These are phyloP conservation scores for Dillenia suffruticosa DNA, from an alignment of 164 flowering plant genomes.

Conservation along the genomic window DNA sequence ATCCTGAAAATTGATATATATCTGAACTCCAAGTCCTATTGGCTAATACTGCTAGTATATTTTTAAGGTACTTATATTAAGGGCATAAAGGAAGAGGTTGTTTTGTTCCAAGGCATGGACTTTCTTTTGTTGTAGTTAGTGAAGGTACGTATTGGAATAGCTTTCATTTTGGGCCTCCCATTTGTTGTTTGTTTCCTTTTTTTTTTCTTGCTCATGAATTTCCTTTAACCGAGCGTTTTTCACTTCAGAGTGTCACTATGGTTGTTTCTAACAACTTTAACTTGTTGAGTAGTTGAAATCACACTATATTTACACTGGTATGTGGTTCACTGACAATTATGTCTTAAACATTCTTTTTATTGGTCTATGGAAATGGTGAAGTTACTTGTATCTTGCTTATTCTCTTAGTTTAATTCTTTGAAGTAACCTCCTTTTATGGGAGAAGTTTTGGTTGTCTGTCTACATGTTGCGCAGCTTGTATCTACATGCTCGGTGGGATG, in stretches of 20 bases:
- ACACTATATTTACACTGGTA: conserved; percentile 95
- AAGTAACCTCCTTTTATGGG: too few relatives aligned
- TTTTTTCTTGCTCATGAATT: conserved; percentile 7
- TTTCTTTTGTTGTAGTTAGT: conserved; percentile 95
- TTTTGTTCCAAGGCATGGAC: conserved; percentile 96
- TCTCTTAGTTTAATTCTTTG: too few relatives aligned
- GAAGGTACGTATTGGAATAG: conserved; percentile 53
- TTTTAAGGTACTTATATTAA: conserved; percentile 96
- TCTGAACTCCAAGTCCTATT: too few relatives aligned
- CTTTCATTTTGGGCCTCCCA: background rate
- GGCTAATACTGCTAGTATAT: background rate
- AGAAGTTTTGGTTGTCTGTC: too few relatives aligned
- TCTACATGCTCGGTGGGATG: too few relatives aligned
- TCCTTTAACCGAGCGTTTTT: conserved; percentile 6
- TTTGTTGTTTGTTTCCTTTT: background rate
- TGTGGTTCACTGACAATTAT: background rate
- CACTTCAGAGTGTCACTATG: conserved; percentile 91
- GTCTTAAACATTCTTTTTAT: too few relatives aligned
- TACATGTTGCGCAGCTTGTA: too few relatives aligned
- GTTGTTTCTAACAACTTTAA: conserved; percentile 96
- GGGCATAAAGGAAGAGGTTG: conserved; percentile 99
- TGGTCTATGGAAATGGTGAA: too few relatives aligned
- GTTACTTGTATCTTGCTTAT: too few relatives aligned
- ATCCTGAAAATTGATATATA: too few relatives aligned
- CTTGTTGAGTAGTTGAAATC: conserved; percentile 92